Evolutionary conservation across 108 stramenopile genomes (phyloP), one percentile per base, ranked within the genome.

Genomic region (Fistulifera pelliculosa): DNA sequence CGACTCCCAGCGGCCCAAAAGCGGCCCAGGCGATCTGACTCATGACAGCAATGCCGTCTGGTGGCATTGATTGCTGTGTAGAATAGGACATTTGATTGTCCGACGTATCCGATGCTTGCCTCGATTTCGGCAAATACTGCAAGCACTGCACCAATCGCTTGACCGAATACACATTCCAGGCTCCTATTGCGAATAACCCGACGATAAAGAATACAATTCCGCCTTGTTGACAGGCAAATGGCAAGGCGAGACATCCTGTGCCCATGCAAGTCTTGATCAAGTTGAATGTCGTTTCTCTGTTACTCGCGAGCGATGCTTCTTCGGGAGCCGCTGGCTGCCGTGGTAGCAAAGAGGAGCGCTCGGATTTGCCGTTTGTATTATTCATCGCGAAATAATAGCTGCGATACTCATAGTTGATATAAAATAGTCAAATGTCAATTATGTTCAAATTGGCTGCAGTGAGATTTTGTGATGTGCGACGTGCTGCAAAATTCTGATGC

Each of bases 201-300:
- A 77, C 19, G 10, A 67, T 38, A 41, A 75, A 58, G 41, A 83
- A 70, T 11, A 85, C 13, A 0, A 83, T 22, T 10, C 88, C 88
- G 42, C 84, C 88, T 60, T 83, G 71, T 59, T 79, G 56, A 19
- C 74, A 68, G 0, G 88, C 81, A 74, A 69, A 90, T 27, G 88
- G 81, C 0, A 90, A 50, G 12, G 84, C 84, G 0, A 90, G 61
- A 25, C 76, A 77, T 11, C 88, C 88, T 0, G 88, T 85, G 14
- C 88, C 78, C 65, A 77, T 69, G 67, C 80, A 81, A 21, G 73
- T 61, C 49, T 81, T 81, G 35, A 69, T 52, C 1, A 73, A 60
- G 64, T 82, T 82, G 17, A 78, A 39, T 17, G 75, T 56, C 19
- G 74, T 78, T 15, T 77, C 68, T 38, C 57, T 28, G 8, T 74